Base-by-base conservation (phyloP, 2,329 filamentous ascomycete genomes). In the Chrysoporthe austroafricana region DNA sequence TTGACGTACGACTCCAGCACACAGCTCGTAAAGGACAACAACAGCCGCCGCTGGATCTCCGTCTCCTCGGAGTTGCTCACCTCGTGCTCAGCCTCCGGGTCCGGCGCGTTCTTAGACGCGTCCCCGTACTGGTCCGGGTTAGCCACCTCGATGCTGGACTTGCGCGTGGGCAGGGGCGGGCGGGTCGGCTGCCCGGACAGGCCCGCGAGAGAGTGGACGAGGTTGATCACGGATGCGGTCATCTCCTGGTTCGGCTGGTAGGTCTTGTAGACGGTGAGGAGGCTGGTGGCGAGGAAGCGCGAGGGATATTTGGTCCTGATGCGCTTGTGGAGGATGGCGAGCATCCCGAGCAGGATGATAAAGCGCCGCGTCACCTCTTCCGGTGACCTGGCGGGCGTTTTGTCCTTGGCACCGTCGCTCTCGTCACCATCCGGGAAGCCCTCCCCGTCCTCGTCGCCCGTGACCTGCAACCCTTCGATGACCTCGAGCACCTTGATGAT, bases 401-500 rank as follows among this genome's bases (percentile, higher is more conserved):
- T 61, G 11, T 42, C 43, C 34, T 43, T 58, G 50, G 54, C 68
- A 18, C 56, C 57, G 21, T 74, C 69, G 16, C 75, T 73, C 43
- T 76, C 74, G 32, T 66, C 43, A 62, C 68, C 73, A 8, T 71
- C 71, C 4, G 69, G 66, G 32, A 0, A 70, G 71, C 1, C 78
- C 13, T 71, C 74, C 1, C 78, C 79, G 1, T 34, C 58, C 26
- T 7, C 42, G 79, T 9, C 79, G 78, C 36, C 83, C 79, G n/a
- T 82, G 79, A 48, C 76, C 74, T 84, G 79, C 5, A 91, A 80
- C 18, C 85, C 73, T 63, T 91, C 87, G 69, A 96, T 81, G 16
- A 88, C 86, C 76, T 94, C 91, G 36, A 92, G 89, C 42, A 93
- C 88, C 76, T 94, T 94, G 73, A 96, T 82, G 68, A 95, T 90